Conservation (phyloP, 2,329 filamentous ascomycete species). For the Geosmithia morbida region DNA sequence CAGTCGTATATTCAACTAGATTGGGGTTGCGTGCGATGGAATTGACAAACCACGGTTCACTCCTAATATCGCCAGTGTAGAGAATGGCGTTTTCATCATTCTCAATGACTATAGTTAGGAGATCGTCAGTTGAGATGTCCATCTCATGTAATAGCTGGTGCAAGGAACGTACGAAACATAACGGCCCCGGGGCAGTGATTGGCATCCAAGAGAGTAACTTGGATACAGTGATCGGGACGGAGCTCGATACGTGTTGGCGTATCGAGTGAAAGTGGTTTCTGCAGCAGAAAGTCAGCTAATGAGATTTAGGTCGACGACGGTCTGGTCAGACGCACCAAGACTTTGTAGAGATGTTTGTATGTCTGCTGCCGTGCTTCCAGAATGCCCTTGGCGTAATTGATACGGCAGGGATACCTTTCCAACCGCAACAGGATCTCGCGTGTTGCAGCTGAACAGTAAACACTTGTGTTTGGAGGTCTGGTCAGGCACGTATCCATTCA, state of each 20-base stretch:
- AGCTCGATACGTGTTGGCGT: slow-evolving; percentile 68
- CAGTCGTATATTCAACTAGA: slow-evolving; percentile 58
- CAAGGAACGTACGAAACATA: slow-evolving; percentile 58
- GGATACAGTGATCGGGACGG: slow-evolving; percentile 49
- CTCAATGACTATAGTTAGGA: slow-evolving; percentile 51
- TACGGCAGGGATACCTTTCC: slow-evolving; percentile 63
- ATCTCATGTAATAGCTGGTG: not conserved
- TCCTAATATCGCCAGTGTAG: slow-evolving; percentile 81
- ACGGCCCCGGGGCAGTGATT: slow-evolving; percentile 86
- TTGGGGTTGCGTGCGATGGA: slow-evolving; percentile 55
- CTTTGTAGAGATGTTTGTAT: slow-evolving; percentile 59
- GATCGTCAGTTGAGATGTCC: not conserved
- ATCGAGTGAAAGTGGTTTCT: slow-evolving; percentile 71
- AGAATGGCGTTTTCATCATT: slow-evolving; percentile 56
- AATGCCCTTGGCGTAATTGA: slow-evolving; percentile 69
- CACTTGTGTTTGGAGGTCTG: slow-evolving; percentile 18
- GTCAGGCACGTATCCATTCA: not conserved
- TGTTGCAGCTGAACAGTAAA: slow-evolving; percentile 82
- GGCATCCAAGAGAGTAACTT: slow-evolving; percentile 76
- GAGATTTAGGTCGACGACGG: not conserved
- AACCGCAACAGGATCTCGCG: slow-evolving; percentile 67
- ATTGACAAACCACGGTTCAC: slow-evolving; percentile 78
- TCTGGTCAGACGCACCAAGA: slow-evolving; percentile 35
- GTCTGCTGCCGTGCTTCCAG: slow-evolving; percentile 60
- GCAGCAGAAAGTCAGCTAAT: too few species aligned